phyloP scores from a whole-genome alignment of 106 monocot species.

The Narthecium ossifragum region DNA sequence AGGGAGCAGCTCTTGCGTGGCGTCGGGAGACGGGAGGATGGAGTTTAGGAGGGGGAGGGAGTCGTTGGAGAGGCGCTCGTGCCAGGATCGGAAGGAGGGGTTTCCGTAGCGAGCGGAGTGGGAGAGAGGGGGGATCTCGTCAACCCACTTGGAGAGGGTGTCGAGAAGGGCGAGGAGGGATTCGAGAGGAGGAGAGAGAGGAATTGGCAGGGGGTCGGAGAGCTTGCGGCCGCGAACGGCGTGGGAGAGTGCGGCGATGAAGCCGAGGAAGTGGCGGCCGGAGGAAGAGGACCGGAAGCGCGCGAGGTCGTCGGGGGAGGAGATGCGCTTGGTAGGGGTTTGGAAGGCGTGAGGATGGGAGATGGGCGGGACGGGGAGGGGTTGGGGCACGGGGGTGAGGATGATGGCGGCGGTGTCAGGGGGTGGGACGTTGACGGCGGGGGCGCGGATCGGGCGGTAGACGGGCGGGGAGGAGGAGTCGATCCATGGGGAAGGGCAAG shows the following conservation, averaged over 20 bases:
- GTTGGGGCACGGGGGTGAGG: constrained; percentile 77
- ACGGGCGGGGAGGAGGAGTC: constrained; percentile 48
- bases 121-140: constrained; percentile 50
- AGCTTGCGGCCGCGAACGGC: constrained; percentile 72
- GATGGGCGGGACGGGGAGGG: constrained; percentile 52
- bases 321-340: constrained; percentile 62
- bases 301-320: constrained; percentile 51
- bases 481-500: constrained; percentile 9
- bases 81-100: constrained; percentile 82
- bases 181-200: constrained; percentile 20
- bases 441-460: constrained; percentile 85
- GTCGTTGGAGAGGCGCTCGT: constrained; percentile 24
- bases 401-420: constrained; percentile 58
- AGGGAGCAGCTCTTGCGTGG: constrained; percentile 52
- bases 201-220: constrained; percentile 58
- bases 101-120: constrained; percentile 80
- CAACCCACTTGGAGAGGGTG: constrained; percentile 37
- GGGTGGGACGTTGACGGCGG: constrained; percentile 86
- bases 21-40: no score
- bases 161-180: constrained; percentile 47
- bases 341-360: constrained; percentile 40
- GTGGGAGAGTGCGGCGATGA: constrained; percentile 80
- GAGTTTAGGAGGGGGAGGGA: no score
- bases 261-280: constrained; percentile 86
- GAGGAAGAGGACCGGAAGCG: constrained; percentile 50